Evolutionary conservation across 768 basidiomycete species (phyloP).

Genomic region (Leccinum uliginosum): DNA sequence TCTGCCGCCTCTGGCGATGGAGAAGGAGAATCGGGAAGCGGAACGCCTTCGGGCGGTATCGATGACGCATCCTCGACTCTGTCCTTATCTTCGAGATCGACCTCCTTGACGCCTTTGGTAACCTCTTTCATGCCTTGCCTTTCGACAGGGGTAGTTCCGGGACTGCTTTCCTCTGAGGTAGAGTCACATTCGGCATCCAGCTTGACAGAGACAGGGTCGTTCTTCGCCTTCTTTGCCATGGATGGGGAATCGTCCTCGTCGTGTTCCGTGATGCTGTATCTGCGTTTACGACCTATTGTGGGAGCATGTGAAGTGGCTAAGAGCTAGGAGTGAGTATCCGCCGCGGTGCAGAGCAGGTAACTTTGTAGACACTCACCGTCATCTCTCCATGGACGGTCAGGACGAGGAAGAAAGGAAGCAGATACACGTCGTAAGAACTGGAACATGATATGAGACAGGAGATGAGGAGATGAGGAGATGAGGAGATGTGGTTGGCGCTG

Average conservation of each 20-base stretch:
- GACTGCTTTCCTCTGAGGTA: constrained; percentile 14
- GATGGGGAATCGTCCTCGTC: constrained; percentile 33
- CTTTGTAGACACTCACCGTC: constrained; percentile 50
- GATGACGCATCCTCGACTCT: constrained; percentile 10
- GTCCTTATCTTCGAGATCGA: constrained; percentile 49
- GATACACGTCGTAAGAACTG: constrained; percentile 69
- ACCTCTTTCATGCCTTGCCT: constrained; percentile 63
- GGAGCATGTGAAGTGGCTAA: constrained; percentile 75
- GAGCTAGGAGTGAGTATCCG: constrained; percentile 2
- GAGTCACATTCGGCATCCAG: constrained; percentile 26
- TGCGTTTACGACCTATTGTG: constrained; percentile 62
- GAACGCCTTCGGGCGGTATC: constrained; percentile 30
- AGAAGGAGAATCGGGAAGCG: constrained; percentile 37
- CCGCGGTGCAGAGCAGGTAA: constrained; percentile 3
- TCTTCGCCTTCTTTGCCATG: constrained; percentile 33
- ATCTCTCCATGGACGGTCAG: constrained; percentile 73
- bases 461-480: constrained; percentile 1
- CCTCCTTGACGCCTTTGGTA: constrained; percentile 64
- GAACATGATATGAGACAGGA: constrained; percentile 45
- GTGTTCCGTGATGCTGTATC: constrained; percentile 45
- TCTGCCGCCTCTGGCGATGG: constrained; percentile 17
- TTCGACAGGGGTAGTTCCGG: constrained; percentile 24
- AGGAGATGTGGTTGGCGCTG: no score
- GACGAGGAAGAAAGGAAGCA: constrained; percentile 60
- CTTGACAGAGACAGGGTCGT: constrained; percentile 15